These are phyloP conservation scores for Cucumis cinereus DNA, from an alignment of 306 rosid species.

Conservation along the genomic window DNA sequence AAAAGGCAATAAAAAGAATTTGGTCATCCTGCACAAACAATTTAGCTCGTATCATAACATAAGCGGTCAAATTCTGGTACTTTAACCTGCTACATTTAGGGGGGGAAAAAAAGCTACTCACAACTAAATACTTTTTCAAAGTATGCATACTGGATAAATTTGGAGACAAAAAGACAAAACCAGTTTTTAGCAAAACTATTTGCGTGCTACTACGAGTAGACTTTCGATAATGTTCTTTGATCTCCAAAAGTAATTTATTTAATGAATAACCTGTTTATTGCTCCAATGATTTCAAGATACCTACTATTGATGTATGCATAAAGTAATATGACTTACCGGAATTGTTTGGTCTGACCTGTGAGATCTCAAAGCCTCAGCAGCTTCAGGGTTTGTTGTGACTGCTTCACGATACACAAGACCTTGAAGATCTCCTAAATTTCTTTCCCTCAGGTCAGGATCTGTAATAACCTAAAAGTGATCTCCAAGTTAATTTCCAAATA, in stretches of 20 bases:
- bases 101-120: neutral
- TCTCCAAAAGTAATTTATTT: neutral
- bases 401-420: constrained; percentile 42
- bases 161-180: neutral
- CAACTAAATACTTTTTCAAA: neutral
- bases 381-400: constrained; percentile 30
- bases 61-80: neutral
- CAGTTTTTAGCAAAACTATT: neutral
- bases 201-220: neutral
- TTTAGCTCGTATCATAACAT: neutral
- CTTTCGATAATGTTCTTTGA: neutral
- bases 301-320: neutral
- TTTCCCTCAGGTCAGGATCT: constrained; percentile 63
- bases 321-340: constrained; percentile 39
- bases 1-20: too few relatives aligned
- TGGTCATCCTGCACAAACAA: neutral
- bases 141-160: neutral
- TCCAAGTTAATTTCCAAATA: neutral
- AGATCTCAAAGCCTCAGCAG: constrained; percentile 42
- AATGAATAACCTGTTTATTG: neutral
- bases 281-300: neutral
- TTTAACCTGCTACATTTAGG: neutral
- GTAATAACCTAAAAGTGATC: constrained; percentile 43
- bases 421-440: constrained; percentile 85
- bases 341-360: constrained; percentile 44